A percentile compares a stretch with the other conserved stretches of the same genome.
Conservation (phyloP, 208 protist species). For the Crithidia thermophila region DNA sequence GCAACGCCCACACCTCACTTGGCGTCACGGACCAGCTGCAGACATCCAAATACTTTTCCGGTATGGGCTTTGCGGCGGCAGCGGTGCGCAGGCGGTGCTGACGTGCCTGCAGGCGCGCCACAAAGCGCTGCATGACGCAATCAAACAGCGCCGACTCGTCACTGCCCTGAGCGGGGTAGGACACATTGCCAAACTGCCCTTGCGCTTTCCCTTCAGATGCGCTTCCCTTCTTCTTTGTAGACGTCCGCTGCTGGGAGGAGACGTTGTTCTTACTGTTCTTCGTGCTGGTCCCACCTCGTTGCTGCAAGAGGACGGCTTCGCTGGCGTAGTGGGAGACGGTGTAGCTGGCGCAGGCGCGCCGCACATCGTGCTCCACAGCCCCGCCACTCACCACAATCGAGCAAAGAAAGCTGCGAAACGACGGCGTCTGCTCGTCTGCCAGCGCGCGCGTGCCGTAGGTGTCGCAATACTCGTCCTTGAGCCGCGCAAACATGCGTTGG, state of each 20-base stretch:
- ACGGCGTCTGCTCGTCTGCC: conserved; percentile 21
- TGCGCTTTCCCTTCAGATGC: no score
- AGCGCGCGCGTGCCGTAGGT: conserved; percentile 14
- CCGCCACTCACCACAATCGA: conserved; percentile 83
- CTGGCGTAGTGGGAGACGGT: conserved; percentile 43
- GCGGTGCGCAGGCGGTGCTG: conserved; percentile 36
- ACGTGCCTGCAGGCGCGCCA: conserved; percentile 35
- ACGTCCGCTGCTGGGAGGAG: no score
- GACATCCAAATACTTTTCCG: conserved; percentile 29
- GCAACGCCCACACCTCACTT: conserved; percentile 75
- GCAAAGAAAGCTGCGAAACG: conserved; percentile 47
- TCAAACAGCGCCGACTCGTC: conserved; percentile 41
- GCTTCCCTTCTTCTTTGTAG: no score
- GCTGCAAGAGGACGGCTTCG: conserved; percentile 19
- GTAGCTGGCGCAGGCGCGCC: conserved; percentile 70
- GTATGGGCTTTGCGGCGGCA: conserved; percentile 8
- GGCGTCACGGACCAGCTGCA: conserved; percentile 77
- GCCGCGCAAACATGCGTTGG: conserved; percentile 29
- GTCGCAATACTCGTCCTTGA: conserved; percentile 26
- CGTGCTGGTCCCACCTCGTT: no score
- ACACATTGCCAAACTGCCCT: conserved; percentile 66
- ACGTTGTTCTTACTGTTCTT: no score
- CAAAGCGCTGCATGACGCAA: conserved; percentile 59
- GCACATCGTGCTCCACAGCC: conserved; percentile 89
- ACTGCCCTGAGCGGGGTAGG: conserved; percentile 38